Conservation (phyloP, 495 filamentous ascomycete species). For the Oleoguttula mirabilis region DNA sequence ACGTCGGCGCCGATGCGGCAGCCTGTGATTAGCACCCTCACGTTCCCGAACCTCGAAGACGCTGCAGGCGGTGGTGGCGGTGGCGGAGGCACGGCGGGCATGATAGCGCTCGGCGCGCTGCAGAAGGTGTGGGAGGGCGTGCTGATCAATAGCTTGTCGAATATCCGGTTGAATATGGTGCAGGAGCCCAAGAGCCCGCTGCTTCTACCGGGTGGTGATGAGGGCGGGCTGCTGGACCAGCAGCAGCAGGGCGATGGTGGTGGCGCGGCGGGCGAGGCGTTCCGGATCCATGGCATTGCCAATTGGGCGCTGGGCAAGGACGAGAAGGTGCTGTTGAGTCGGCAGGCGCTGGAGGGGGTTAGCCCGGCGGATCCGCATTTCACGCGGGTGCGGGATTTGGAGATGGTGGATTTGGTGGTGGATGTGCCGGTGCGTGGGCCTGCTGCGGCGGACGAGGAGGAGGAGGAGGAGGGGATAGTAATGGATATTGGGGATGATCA, state of each 20-base stretch:
- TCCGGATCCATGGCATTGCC: slow-evolving; percentile 59
- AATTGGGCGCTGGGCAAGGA: slow-evolving; percentile 75
- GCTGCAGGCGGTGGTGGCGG: background rate
- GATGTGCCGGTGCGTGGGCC: slow-evolving; percentile 31
- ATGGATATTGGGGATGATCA: background rate
- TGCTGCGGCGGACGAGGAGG: background rate
- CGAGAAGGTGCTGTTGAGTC: slow-evolving; percentile 74
- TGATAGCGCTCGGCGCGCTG: slow-evolving; percentile 13
- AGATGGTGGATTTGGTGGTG: slow-evolving; percentile 59
- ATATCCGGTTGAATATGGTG: slow-evolving; percentile 69
- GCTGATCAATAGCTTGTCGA: slow-evolving; percentile 62
- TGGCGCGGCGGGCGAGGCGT: slow-evolving; percentile 31
- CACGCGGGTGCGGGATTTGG: slow-evolving; percentile 58
- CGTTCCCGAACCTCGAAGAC: slow-evolving; percentile 54
- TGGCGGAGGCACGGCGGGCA: background rate
- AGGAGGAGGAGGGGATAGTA: background rate
- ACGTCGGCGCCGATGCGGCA: slow-evolving; percentile 52
- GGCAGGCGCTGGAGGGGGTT: slow-evolving; percentile 59
- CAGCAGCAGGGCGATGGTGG: too few species aligned
- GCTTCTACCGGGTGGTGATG: slow-evolving; percentile 17
- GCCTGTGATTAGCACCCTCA: slow-evolving; percentile 60
- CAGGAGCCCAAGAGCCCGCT: slow-evolving; percentile 39
- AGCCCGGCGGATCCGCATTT: slow-evolving; percentile 71
- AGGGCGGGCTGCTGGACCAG: slow-evolving; percentile 24
- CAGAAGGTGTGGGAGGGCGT: slow-evolving; percentile 50